Evolutionary conservation across 2,329 filamentous ascomycete species (phyloP), one percentile per base, ranked within the genome.

Genomic region (Penicillium digitatum): DNA sequence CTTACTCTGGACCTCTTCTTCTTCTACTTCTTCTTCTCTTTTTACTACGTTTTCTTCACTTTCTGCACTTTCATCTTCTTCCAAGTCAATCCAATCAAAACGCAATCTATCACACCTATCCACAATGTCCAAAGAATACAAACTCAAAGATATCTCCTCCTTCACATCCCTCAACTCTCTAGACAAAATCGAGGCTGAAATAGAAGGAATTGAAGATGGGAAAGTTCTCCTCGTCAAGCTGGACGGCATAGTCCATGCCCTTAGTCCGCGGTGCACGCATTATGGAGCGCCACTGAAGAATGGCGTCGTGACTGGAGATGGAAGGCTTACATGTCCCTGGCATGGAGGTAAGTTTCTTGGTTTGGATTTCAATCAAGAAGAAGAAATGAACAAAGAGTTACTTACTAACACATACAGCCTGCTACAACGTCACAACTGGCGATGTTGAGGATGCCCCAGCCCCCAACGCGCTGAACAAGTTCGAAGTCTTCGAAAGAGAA

Each of bases 371-470:
- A 0, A 4, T n/a, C 20, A 16, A 14, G 5, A 18, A 3, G 18
- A 16, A 14, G 3, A 9, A n/a, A 12, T 20, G 35, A 27, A 32
- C 10, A 40, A 39, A n/a, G 14, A n/a, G 10, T 45, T 66, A 45
- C 62, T 45, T 12, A 16, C 18, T 46, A 39, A 39, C 26, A 29
- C n/a, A 14, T 39, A 49, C 60, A 92, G 94, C 94, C 54, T 99
- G 94, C 79, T 99, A 96, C 78, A 94, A 90, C 60, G 85, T 90
- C 60, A 82, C 82, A 53, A 95, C 88, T 6, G 94, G 94, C 50
- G 94, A 99, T 66, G 89, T 97, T 56, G 94, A 99, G 76, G 90
- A 97, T 69, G 92, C 93, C 0, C 94, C 94, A 0, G 94, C 90
- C 2, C 83, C 95, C 26, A 90, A 97, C 67, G 82, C 89, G n/a